Evolutionary conservation across 1,139 yeast genomes (phyloP), one percentile per base, ranked within the genome.

Genomic region (Saccharomyces hybrid): DNA sequence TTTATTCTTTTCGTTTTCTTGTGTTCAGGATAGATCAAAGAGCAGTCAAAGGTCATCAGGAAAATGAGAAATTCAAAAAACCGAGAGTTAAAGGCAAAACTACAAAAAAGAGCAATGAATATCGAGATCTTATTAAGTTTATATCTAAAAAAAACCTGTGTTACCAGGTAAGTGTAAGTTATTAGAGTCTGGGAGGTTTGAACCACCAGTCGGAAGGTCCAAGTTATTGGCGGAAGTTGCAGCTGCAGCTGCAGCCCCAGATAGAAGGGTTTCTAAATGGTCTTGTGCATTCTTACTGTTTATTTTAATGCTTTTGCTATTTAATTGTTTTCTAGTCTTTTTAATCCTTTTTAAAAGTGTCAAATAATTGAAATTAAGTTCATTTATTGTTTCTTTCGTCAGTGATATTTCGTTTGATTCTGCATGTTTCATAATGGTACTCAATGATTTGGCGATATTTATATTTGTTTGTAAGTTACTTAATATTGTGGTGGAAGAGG

Each of bases 381-480:
- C 72, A 52, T 58, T 55, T 38, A 66, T 48, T 7, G 70, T 60
- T 9, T 57, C 26, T 31, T 63, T 65, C 2, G 72, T 67, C 23
- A 68, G 55, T 13, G 57, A 57, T 13, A 68, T 55, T 42, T 67
- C 69, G 32, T 64, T 60, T 5, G 66, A 56, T 44, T 66, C 68
- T 0, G 65, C 57, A 53, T 67, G 69, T 51, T 65, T 66, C 13
- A 68, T 54, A 42, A 68, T 60, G 46, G 57, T 63, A 1, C 66
- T 67, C 53, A 68, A 57, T 5, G 71, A 61, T 49, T 64, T 67
- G 25, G 71, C 71, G 34, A 68, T 61, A 31, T 65, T 65, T 8
- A 67, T 60, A 53, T 62, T 64, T 2, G 65, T 59, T 49, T 67
- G 64, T 19, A 64, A 48, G 27, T 26, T 47, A 31, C 32, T 47